phyloP scores from a whole-genome alignment of 2,329 filamentous ascomycete genomes.

The Proliferodiscus dingleyae region DNA sequence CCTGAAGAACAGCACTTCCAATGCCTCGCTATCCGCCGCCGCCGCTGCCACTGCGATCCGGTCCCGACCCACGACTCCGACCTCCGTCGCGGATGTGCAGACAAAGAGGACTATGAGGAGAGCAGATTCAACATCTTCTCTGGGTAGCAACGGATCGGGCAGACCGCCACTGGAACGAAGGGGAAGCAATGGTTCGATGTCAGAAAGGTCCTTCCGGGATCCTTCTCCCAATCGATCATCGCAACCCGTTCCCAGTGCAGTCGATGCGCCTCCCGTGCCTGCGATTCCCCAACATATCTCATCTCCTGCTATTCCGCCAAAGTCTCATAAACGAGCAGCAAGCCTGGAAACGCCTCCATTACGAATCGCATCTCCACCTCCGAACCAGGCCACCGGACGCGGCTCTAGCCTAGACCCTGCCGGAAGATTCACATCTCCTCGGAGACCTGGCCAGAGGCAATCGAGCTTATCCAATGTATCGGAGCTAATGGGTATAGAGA shows the following conservation, averaged over 20 bases:
- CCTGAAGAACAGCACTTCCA: constrained; percentile 59
- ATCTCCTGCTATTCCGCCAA: too few relatives aligned
- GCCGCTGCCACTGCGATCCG: constrained; percentile 83
- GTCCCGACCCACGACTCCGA: constrained; percentile 72
- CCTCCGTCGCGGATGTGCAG: constrained; percentile 74
- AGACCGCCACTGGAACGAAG: constrained; percentile 52
- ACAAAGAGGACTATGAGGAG: constrained; percentile 80
- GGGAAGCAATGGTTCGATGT: constrained; percentile 77
- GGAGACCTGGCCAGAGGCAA: constrained; percentile 22
- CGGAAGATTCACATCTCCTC: constrained; percentile 10
- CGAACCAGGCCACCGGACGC: constrained; percentile 25
- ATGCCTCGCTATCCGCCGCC: constrained; percentile 69
- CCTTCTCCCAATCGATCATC: constrained; percentile 55
- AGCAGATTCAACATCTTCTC: constrained; percentile 66
- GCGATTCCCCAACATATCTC: constrained; percentile 57
- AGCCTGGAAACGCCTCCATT: constrained; percentile 36
- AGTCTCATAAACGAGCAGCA: constrained; percentile 27
- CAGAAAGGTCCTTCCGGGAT: constrained; percentile 79
- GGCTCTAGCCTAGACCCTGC: constrained; percentile 28
- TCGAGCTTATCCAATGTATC: constrained; percentile 32
- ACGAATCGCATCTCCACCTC: constrained; percentile 29
- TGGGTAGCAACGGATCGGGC: constrained; percentile 42
- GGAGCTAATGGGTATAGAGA: constrained; percentile 38
- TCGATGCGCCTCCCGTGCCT: constrained; percentile 69
- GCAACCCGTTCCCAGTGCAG: constrained; percentile 34